These are phyloP conservation scores for Quercus agrifolia DNA, from an alignment of 306 rosid species.

Conservation along the genomic window DNA sequence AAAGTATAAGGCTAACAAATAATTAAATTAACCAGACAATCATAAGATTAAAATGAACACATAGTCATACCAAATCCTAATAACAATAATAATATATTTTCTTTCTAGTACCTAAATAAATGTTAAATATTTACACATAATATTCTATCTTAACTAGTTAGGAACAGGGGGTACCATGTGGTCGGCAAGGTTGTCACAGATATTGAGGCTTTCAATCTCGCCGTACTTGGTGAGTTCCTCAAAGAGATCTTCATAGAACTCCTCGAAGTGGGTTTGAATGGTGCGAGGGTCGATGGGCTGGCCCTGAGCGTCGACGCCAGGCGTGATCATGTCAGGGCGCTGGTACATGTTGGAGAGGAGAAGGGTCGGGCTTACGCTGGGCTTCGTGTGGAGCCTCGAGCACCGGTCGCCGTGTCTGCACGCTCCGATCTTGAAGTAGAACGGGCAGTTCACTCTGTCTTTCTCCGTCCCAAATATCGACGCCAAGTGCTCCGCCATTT, in stretches of 20 bases:
- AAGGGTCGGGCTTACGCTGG: slow-evolving; percentile 65
- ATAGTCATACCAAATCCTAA: too few species aligned
- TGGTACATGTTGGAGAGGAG: slow-evolving; percentile 76
- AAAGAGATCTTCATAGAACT: slow-evolving; percentile 69
- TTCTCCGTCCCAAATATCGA: slow-evolving; percentile 76
- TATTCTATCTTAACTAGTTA: too few species aligned
- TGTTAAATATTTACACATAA: too few species aligned
- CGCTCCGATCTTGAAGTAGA: slow-evolving; percentile 81
- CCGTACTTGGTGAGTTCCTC: slow-evolving; percentile 65
- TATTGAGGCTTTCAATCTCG: slow-evolving; percentile 62
- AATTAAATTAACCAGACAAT: too few species aligned
- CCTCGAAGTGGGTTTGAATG: slow-evolving; percentile 66
- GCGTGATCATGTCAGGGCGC: slow-evolving; percentile 72
- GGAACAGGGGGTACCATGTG: slow-evolving; percentile 46
- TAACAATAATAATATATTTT: too few species aligned
- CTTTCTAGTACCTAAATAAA: too few species aligned
- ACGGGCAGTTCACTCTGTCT: slow-evolving; percentile 75
- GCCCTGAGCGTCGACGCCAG: slow-evolving; percentile 64
- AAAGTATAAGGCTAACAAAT: too few species aligned
- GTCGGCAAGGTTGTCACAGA: slow-evolving; percentile 73
- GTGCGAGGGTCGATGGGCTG: slow-evolving; percentile 54
- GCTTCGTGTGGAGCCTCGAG: slow-evolving; percentile 67
- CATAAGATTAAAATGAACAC: too few species aligned
- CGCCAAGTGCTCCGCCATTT: slow-evolving; percentile 74
- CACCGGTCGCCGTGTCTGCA: slow-evolving; percentile 77